Evolutionary conservation across 1,139 yeast species (phyloP).

Genomic region (Taphrina wiesneri): DNA sequence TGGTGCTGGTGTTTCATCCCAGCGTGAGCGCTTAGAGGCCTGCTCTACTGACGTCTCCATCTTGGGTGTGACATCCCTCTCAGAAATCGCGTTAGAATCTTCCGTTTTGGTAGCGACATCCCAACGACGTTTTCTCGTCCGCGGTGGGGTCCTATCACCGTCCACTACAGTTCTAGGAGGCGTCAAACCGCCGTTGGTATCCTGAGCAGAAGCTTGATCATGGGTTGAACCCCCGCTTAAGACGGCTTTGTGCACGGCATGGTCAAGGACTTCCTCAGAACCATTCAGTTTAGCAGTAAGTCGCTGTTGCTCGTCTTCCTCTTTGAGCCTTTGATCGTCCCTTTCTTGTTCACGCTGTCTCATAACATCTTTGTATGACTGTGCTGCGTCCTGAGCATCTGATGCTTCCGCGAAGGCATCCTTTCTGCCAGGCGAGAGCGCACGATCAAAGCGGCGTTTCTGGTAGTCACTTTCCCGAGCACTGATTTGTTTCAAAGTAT

Average conservation of each 20-base stretch:
- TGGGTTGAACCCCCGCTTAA: constrained; percentile 10
- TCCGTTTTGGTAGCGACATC: constrained; percentile 23
- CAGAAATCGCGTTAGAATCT: not conserved
- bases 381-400: constrained; percentile 42
- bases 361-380: constrained; percentile 42
- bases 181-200: constrained; percentile 36
- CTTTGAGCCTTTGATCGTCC: constrained; percentile 44
- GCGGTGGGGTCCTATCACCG: constrained; percentile 36
- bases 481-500: constrained; percentile 45
- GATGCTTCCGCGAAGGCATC: constrained; percentile 34
- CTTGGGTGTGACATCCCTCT: constrained; percentile 1
- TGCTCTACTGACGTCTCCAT: constrained; percentile 35
- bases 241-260: constrained; percentile 7
- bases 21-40: constrained; percentile 39
- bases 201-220: not conserved
- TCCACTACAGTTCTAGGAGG: constrained; percentile 42
- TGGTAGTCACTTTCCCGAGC: constrained; percentile 49
- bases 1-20: constrained; percentile 42
- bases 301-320: constrained; percentile 41
- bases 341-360: constrained; percentile 45
- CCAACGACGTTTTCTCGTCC: constrained; percentile 40
- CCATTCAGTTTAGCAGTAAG: constrained; percentile 11
- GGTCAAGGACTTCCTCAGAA: constrained; percentile 7
- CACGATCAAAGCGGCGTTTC: constrained; percentile 48
- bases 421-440: constrained; percentile 41